phyloP scores from a whole-genome alignment of 192 early-diverging fungal species.

The Coemansia nantahalensis region DNA sequence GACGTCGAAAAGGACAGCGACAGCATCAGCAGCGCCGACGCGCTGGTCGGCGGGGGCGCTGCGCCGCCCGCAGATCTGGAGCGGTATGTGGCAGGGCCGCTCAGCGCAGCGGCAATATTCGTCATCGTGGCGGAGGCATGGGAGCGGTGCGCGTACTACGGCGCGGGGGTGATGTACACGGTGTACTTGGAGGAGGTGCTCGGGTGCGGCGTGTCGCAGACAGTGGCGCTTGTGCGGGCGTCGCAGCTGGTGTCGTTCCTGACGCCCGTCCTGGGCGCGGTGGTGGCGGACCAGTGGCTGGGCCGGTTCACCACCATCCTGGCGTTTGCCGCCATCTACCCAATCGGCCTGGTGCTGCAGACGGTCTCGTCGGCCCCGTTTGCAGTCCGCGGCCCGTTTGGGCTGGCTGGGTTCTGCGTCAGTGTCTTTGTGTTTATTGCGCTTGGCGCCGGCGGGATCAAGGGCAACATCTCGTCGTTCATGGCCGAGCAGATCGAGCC shows the following conservation, averaged over 20 bases:
- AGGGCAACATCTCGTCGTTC: too few relatives aligned
- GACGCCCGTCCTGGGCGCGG: constrained; percentile 59
- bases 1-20: too few relatives aligned
- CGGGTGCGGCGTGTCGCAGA: constrained; percentile 24
- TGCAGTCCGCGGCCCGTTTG: constrained; percentile 51
- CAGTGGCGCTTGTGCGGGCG: constrained; percentile 48
- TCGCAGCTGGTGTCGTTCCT: constrained; percentile 58
- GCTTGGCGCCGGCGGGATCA: constrained; percentile 60
- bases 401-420: constrained; percentile 62
- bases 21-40: too few relatives aligned
- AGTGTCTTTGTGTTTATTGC: constrained; percentile 63
- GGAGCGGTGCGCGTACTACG: constrained; percentile 61
- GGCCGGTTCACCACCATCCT: constrained; percentile 74
- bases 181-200: constrained; percentile 57
- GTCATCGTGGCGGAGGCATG: constrained; percentile 56
- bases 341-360: constrained; percentile 60
- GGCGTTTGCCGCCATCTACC: constrained; percentile 59
- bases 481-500: too few relatives aligned
- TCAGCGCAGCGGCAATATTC: constrained; percentile 26
- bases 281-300: constrained; percentile 65
- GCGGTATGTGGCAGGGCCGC: constrained; percentile 34
- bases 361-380: constrained; percentile 59
- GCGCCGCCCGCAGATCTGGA: constrained; percentile 19
- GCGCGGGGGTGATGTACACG: constrained; percentile 54
- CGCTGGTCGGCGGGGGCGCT: too few relatives aligned